Evolutionary conservation across 441 rosid species (phyloP).

Genomic region (Adansonia rubrostipa): DNA sequence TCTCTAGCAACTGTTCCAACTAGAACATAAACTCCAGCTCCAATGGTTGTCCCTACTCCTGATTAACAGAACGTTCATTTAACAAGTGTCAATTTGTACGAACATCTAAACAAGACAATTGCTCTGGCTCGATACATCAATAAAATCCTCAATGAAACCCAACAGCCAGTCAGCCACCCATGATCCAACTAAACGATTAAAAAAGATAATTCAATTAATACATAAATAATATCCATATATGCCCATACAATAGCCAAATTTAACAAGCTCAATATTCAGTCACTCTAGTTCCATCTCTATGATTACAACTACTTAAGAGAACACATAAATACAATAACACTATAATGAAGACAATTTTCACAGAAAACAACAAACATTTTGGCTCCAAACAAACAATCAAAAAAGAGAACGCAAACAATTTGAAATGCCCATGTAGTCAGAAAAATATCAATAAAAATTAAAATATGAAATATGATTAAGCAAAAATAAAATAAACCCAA

Average conservation of each 20-base stretch:
- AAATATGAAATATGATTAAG: neutral
- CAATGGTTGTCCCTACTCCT: constrained; percentile 98
- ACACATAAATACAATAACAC: neutral
- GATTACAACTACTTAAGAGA: too few relatives aligned
- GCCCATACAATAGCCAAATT: neutral
- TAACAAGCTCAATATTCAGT: neutral
- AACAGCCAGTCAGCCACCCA: neutral
- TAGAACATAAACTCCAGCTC: constrained; percentile 97
- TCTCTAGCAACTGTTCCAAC: constrained; percentile 99
- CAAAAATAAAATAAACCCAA: constrained; percentile 6
- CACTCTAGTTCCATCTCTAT: constrained; percentile 11
- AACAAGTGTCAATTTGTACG: neutral
- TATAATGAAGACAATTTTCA: neutral
- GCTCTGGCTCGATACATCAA: neutral
- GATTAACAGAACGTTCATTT: constrained; percentile 23
- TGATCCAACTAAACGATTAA: neutral
- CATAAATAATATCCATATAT: neutral
- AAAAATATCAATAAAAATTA: neutral
- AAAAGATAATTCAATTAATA: neutral
- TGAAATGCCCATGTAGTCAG: neutral
- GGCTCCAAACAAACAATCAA: neutral
- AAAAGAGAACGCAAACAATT: neutral
- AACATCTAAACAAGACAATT: neutral
- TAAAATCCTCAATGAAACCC: constrained; percentile 10
- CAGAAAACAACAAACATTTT: neutral